Evolutionary conservation across 2,329 filamentous ascomycete genomes (phyloP).

Genomic region (Verticillium zaregamsianum): DNA sequence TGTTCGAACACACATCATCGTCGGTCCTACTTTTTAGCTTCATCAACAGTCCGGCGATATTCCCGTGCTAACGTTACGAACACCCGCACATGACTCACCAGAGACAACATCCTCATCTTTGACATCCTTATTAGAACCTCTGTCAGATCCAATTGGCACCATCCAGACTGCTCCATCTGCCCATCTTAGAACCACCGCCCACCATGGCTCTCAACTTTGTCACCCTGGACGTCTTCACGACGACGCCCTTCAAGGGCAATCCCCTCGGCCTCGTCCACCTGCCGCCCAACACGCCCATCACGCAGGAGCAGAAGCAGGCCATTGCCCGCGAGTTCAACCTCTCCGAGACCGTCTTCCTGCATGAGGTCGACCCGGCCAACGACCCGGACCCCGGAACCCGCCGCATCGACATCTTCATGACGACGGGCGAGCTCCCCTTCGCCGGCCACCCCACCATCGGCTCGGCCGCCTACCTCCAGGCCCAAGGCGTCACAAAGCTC

Average conservation of each 20-base stretch:
- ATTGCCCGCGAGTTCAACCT: conserved; percentile 62
- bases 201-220: conserved; percentile 40
- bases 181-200: not conserved
- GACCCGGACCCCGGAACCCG: conserved; percentile 13
- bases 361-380: conserved; percentile 18
- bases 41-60: not conserved
- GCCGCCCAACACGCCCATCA: conserved; percentile 29
- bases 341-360: conserved; percentile 60
- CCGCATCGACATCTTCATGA: conserved; percentile 37
- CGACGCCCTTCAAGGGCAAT: conserved; percentile 49
- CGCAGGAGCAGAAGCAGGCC: conserved; percentile 49
- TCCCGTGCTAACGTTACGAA: no score
- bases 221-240: conserved; percentile 57
- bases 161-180: not conserved
- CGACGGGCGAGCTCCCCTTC: conserved; percentile 51
- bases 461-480: conserved; percentile 43
- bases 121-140: no score
- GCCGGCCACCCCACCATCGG: conserved; percentile 61
- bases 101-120: no score
- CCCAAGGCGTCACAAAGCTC: conserved; percentile 28
- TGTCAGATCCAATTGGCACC: no score
- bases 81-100: no score
- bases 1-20: not conserved
- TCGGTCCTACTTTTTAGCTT: not conserved
- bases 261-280: conserved; percentile 53